Base-by-base conservation (phyloP, 768 basidiomycete genomes). In the Sarcomyxa edulis region DNA sequence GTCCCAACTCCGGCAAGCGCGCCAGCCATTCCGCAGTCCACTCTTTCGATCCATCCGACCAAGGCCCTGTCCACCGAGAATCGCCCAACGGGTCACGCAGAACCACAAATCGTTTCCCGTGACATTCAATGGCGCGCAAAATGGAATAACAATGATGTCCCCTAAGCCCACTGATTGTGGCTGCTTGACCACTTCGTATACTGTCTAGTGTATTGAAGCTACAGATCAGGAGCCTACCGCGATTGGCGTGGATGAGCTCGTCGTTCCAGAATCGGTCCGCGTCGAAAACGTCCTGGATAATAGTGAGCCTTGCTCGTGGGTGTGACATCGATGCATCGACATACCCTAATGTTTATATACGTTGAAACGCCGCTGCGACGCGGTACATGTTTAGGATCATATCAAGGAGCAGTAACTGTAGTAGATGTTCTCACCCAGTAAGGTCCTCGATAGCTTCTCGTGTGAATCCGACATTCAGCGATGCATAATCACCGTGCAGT, bases 1-100 rank as follows among this genome's bases (percentile, higher is more conserved):
- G 74, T 4, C 55, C 60, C 0, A 79, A 55, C 20, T 53, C 52
- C 0, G 62, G 55, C 4, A 77, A 58, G 3, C 61, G 52, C 16
- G 56, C 57, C 1, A 75, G 44, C 75, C 74, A 76, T 42, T 76
- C 73, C 7, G 43, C 39, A 1, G 66, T 74, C 76, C 76, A 78
- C 47, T 77, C 74, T 42, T 74, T 74, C 5, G 71, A 69, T 0
- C 76, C 75, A 47, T 77, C 74, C 1, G 66, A 66, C 75, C 74
- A 76, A 0, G 65, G 56, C 4, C 74, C 74, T 2, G 60, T 68
- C 73, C 74, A 77, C 33, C 71, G 69, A 6, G 59, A 55, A 18
- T 58, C 36, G 8, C 72, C 74, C 74, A 73, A 77, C 0, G 76
- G 76, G 45, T 77, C 73, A n/a, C 74, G 61, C 20, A 77, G 45